These are phyloP conservation scores for Vaccinium vitisidaea DNA, from an alignment of 148 eudicot genomes.

Conservation along the genomic window DNA sequence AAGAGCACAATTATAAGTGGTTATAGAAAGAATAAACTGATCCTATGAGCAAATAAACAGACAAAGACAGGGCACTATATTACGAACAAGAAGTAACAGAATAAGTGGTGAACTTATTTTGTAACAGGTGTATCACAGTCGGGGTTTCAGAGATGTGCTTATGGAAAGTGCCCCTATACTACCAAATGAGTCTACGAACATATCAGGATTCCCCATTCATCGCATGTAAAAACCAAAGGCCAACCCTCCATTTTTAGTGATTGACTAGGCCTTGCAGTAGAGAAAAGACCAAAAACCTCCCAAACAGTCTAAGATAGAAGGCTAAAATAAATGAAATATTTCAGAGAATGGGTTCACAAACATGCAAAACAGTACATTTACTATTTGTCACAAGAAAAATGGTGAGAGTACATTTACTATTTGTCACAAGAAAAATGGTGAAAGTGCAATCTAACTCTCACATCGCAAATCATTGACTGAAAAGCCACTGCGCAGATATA, in stretches of 20 bases:
- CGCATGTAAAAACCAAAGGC: background rate
- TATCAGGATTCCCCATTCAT: background rate
- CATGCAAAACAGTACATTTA: background rate
- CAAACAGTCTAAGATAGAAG: background rate
- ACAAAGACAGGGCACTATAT: background rate
- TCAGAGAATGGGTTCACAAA: background rate
- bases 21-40: background rate
- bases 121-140: background rate
- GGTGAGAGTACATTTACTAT: no score
- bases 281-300: background rate
- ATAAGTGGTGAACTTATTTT: background rate
- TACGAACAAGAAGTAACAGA: background rate
- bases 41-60: background rate
- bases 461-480: background rate
- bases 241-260: background rate
- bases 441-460: background rate
- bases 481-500: background rate
- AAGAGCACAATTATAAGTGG: conserved; percentile 12
- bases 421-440: background rate
- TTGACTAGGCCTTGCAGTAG: background rate
- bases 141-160: background rate
- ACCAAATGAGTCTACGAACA: background rate
- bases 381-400: background rate
- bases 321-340: background rate
- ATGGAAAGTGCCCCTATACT: background rate